Evolutionary conservation across 2,329 filamentous ascomycete species (phyloP), one percentile per base, ranked within the genome.

Genomic region (Pyrenophora tritici-repentis): DNA sequence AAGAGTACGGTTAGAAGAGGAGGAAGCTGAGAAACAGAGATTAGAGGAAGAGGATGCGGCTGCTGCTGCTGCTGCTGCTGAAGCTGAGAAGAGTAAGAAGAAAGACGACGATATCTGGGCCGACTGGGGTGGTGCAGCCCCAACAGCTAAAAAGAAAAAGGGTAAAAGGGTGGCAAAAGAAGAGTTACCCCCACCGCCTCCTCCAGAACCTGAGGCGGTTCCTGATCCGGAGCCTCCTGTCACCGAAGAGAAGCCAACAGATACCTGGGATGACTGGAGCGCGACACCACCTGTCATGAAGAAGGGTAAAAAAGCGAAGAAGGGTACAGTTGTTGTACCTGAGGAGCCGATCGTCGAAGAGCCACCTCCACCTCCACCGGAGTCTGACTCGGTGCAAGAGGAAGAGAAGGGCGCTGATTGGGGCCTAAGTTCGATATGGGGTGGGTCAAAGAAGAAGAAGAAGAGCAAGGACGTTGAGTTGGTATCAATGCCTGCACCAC

Each of bases 371-470:
- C 55, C 50, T 10, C 44, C 52, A 47, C 46, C 73, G 2, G 56
- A 56, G 26, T 53, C 55, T 29, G 57, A 56, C 35, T 68, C 72
- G 5, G 59, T 62, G 12, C 61, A 67, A 44, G 67, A 68, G 20
- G 70, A 71, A 38, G 62, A 64, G 43, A 66, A 67, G 34, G 68
- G 63, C 39, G 65, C 58, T 14, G 67, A 71, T 29, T 75, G 71
- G 70, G 67, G 72, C 3, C 61, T 73, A 24, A 62, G 71, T 45
- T 64, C 68, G 57, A 56, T 74, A 61, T 66, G 76, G 76, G 65
- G 74, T 65, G 66, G 67, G 10, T 52, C 61, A 53, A 80, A 78
- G 61, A 80, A 79, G 59, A 78, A 79, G 56, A 80, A 79, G 61
- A 77, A 74, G 51, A 71, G 71, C 29, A 74, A 75, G 48, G 65